Conservation (phyloP, 768 basidiomycete genomes). For the Auriscalpium microsporum region DNA sequence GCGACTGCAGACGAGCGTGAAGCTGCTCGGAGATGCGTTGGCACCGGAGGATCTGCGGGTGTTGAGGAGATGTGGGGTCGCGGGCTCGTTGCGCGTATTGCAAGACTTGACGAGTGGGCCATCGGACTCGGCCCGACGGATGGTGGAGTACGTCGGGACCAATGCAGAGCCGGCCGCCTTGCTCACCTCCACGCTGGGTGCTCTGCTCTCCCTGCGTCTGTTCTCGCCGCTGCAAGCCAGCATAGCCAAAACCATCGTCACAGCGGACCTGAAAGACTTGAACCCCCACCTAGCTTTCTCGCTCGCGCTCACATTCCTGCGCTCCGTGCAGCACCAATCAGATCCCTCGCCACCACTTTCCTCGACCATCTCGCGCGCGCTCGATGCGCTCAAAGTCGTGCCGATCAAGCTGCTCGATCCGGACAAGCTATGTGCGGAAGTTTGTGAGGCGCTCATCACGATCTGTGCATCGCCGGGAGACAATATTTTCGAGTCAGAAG, state of each 20-base stretch:
- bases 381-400: constrained; percentile 5
- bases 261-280: constrained; percentile 9
- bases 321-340: constrained; percentile 16
- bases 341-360: constrained; percentile 16
- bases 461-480: constrained; percentile 11
- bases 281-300: constrained; percentile 13
- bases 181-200: constrained; percentile 34
- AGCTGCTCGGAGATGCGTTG: constrained; percentile 24
- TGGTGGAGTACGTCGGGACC: constrained; percentile 31
- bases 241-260: constrained; percentile 28
- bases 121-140: constrained; percentile 36
- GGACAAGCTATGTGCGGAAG: constrained; percentile 22
- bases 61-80: constrained; percentile 41
- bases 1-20: constrained; percentile 34
- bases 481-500: constrained; percentile 16
- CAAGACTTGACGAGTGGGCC: constrained; percentile 34
- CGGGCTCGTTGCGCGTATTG: constrained; percentile 41
- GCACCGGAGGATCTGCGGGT: constrained; percentile 27
- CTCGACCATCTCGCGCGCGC: constrained; percentile 6
- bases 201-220: constrained; percentile 41
- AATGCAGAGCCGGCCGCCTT: constrained; percentile 34
- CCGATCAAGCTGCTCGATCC: constrained; percentile 12
- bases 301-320: constrained; percentile 19
- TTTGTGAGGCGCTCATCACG: constrained; percentile 28
- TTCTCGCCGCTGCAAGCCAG: constrained; percentile 36